Conservation (phyloP, 208 protist species). For the Trypanosoma theileri region DNA sequence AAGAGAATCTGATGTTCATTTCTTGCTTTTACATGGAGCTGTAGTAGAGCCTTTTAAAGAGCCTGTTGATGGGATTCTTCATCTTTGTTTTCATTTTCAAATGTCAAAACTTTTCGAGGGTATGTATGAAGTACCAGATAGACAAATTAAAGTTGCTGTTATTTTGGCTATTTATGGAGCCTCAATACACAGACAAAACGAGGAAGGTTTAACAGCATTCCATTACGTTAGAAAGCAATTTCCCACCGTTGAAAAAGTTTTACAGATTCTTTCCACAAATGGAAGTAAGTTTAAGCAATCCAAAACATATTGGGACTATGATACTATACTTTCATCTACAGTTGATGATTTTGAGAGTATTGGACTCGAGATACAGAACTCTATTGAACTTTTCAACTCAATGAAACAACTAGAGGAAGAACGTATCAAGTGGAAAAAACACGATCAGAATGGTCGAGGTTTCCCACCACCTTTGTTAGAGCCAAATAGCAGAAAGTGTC, state of each 20-base stretch:
- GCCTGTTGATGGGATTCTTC: constrained; percentile 46
- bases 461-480: not conserved
- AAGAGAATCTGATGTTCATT: constrained; percentile 40
- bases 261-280: constrained; percentile 31
- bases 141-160: constrained; percentile 64
- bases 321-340: constrained; percentile 37
- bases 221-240: constrained; percentile 32
- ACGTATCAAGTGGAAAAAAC: constrained; percentile 21
- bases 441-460: constrained; percentile 5
- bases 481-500: constrained; percentile 29
- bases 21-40: constrained; percentile 43
- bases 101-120: constrained; percentile 55
- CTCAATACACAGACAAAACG: constrained; percentile 24
- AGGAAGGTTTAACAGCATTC: constrained; percentile 36
- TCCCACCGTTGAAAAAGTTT: constrained; percentile 40
- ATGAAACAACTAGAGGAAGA: constrained; percentile 43
- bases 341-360: constrained; percentile 20
- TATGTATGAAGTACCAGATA: constrained; percentile 57
- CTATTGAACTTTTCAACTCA: constrained; percentile 27
- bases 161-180: constrained; percentile 43
- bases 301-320: constrained; percentile 48
- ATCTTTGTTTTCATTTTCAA: constrained; percentile 63
- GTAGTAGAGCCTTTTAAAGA: constrained; percentile 30
- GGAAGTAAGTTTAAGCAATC: constrained; percentile 26
- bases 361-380: constrained; percentile 24